These are phyloP conservation scores for Neurospora hispaniola DNA, from an alignment of 495 filamentous ascomycete genomes.

Conservation along the genomic window DNA sequence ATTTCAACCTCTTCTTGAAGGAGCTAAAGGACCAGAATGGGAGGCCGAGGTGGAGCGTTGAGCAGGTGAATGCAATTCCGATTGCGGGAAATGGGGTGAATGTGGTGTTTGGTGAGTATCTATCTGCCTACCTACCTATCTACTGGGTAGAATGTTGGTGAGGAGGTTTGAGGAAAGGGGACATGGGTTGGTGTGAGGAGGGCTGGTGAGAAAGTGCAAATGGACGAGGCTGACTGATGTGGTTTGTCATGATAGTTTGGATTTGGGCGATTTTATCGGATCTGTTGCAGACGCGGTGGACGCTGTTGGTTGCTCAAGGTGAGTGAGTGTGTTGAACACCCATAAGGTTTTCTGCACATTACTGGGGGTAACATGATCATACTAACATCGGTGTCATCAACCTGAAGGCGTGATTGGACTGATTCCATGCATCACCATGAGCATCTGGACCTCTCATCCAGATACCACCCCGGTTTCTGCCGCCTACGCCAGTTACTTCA, in stretches of 20 bases:
- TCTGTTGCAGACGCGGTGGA: slow-evolving; percentile 26
- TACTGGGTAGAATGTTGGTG: too few relatives aligned
- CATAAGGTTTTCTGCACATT: too few relatives aligned
- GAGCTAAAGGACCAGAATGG: slow-evolving; percentile 25
- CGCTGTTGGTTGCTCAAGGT: slow-evolving; percentile 28
- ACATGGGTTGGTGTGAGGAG: too few relatives aligned
- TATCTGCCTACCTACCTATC: too few relatives aligned
- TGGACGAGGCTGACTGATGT: neutral
- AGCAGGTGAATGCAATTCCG: slow-evolving; percentile 29
- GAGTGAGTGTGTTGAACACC: neutral
- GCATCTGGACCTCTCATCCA: slow-evolving; percentile 25
- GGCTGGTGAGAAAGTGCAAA: too few relatives aligned
- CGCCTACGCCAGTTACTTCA: slow-evolving; percentile 30
- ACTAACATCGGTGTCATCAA: too few relatives aligned
- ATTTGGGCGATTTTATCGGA: slow-evolving; percentile 31
- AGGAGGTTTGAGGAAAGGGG: too few relatives aligned
- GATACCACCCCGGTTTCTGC: slow-evolving; percentile 19
- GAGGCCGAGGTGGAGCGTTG: slow-evolving; percentile 20
- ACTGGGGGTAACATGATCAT: too few relatives aligned
- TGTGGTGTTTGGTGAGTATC: slow-evolving; percentile 21
- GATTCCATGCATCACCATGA: slow-evolving; percentile 31
- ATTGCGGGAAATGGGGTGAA: slow-evolving; percentile 28
- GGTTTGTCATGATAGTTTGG: slow-evolving; percentile 18
- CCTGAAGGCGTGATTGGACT: slow-evolving; percentile 16
- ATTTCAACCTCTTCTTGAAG: slow-evolving; percentile 32